These are phyloP conservation scores for Eucalyptus sp. DNA, from an alignment of 345 rosid genomes.

Conservation along the genomic window DNA sequence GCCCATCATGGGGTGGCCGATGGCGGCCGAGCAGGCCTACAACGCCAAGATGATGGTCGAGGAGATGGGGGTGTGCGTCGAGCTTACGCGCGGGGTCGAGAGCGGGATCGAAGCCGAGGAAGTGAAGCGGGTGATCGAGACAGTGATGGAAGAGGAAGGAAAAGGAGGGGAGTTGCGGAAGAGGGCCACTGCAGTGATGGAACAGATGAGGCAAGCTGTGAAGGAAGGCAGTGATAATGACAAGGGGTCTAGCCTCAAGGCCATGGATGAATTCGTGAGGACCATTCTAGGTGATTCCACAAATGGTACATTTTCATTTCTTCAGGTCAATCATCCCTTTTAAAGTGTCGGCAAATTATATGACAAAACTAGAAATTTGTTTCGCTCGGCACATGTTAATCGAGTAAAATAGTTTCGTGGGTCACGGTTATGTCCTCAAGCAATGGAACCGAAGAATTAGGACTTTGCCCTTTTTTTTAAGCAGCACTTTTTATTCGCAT, in stretches of 20 bases:
- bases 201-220: neutral
- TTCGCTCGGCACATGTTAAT: neutral
- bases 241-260: neutral
- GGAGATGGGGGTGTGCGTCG: slow-evolving; percentile 32
- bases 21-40: slow-evolving; percentile 31
- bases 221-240: slow-evolving; percentile 1
- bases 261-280: neutral
- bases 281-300: neutral
- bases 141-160: neutral
- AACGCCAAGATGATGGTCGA: slow-evolving; percentile 39
- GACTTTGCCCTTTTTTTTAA: neutral
- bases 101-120: neutral
- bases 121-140: slow-evolving; percentile 15
- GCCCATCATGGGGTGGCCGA: slow-evolving; percentile 40
- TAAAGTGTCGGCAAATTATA: neutral
- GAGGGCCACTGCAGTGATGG: neutral
- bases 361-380: neutral
- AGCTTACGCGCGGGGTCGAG: slow-evolving; percentile 23
- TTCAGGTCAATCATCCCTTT: neutral
- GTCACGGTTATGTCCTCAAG: neutral
- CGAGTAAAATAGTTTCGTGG: neutral
- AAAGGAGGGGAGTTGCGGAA: slow-evolving; percentile 12
- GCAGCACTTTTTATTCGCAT: neutral
- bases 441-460: neutral
- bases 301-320: neutral